phyloP scores from a whole-genome alignment of 768 basidiomycete species.

The Macrolepiota dolichaula region DNA sequence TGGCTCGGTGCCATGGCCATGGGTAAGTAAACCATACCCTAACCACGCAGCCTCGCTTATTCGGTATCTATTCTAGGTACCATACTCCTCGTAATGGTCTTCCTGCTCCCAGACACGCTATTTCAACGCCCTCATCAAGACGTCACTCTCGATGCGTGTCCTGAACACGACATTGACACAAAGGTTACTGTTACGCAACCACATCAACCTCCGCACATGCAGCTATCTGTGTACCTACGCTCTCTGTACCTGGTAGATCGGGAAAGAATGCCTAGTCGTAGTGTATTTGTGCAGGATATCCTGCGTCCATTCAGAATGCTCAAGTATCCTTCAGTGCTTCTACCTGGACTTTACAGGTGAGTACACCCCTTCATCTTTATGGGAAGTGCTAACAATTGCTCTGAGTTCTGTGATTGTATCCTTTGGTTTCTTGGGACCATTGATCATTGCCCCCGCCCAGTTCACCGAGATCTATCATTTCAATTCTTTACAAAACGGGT shows the following conservation, averaged over 20 bases:
- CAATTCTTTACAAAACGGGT: slow-evolving; percentile 33
- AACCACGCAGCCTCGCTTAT: no score
- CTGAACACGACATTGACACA: neutral
- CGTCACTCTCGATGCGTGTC: neutral
- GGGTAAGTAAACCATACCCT: no score
- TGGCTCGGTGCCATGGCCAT: slow-evolving; percentile 38
- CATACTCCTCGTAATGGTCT: slow-evolving; percentile 20
- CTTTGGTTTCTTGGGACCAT: slow-evolving; percentile 2
- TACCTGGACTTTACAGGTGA: neutral
- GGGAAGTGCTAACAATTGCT: neutral
- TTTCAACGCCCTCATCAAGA: neutral
- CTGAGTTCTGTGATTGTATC: neutral
- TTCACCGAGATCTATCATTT: slow-evolving; percentile 16
- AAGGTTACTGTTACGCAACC: neutral
- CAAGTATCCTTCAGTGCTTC: neutral
- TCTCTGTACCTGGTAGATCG: neutral
- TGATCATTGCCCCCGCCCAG: slow-evolving; percentile 24
- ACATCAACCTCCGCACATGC: neutral
- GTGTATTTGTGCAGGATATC: neutral
- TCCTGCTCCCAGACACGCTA: slow-evolving; percentile 5
- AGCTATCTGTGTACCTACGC: neutral
- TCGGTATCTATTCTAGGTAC: no score
- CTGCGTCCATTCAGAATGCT: neutral
- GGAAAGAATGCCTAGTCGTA: neutral
- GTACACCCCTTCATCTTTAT: neutral